Percentiles rank a stretch among this genome's conserved stretches.
Evolutionary conservation across 2,329 filamentous ascomycete species (phyloP).

Genomic region (Fusarium pseudonygamai): DNA sequence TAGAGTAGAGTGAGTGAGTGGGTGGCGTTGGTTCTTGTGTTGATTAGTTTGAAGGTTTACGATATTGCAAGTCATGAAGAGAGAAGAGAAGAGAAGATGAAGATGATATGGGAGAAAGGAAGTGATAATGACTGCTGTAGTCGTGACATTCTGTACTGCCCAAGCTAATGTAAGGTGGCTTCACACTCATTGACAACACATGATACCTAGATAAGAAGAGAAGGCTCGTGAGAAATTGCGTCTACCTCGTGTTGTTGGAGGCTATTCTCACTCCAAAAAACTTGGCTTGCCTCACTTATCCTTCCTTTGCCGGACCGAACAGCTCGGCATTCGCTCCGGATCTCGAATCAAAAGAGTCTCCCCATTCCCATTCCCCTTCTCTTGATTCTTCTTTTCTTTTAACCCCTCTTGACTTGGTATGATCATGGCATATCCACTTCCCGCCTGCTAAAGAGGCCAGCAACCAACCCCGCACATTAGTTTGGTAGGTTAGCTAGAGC

Average conservation of each 20-base stretch:
- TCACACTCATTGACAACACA: not conserved
- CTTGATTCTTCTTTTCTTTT: not conserved
- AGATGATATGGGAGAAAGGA: not conserved
- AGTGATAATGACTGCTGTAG: not conserved
- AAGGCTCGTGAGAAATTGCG: not conserved
- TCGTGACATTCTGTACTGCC: not conserved
- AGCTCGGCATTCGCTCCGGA: conserved; percentile 2
- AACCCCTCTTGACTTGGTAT: conserved; percentile 9
- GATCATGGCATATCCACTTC: conserved; percentile 23
- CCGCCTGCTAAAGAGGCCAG: not conserved
- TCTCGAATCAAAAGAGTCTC: not conserved
- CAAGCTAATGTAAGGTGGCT: not conserved
- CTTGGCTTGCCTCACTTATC: not conserved
- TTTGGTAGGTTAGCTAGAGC: not conserved
- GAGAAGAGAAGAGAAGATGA: not conserved
- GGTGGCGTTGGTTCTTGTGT: conserved; percentile 6
- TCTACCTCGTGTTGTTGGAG: not conserved
- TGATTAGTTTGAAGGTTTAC: not conserved
- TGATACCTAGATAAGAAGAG: conserved; percentile 3
- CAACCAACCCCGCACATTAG: conserved; percentile 20
- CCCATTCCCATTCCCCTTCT: not conserved
- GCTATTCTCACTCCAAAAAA: not conserved
- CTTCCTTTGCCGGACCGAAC: conserved; percentile 15
- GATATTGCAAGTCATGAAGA: not conserved
- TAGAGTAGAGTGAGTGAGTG: not conserved